Evolutionary conservation across 208 protist species (phyloP).

Genomic region (Herpetomonas tarakana): DNA sequence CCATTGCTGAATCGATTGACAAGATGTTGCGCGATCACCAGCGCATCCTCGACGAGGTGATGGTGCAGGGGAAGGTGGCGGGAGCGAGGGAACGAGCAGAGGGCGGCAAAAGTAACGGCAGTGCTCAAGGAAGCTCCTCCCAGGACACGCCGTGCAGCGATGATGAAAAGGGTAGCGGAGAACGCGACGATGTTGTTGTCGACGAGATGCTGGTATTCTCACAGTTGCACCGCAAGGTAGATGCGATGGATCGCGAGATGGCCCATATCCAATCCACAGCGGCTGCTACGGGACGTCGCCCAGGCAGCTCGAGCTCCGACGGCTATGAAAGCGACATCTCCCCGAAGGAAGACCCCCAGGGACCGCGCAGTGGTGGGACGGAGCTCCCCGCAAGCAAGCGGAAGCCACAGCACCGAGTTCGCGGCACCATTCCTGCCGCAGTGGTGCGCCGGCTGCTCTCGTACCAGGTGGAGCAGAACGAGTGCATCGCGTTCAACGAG

Average conservation of each 20-base stretch:
- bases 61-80: conserved; percentile 18
- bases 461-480: conserved; percentile 58
- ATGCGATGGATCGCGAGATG: conserved; percentile 45
- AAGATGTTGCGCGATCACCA: conserved; percentile 78
- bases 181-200: conserved; percentile 21
- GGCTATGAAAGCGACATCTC: not conserved
- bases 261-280: conserved; percentile 16
- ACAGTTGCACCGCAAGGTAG: conserved; percentile 44
- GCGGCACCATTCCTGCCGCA: conserved; percentile 54
- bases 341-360: not conserved
- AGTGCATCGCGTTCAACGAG: conserved; percentile 86
- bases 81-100: not conserved
- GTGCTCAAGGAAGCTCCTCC: conserved; percentile 1
- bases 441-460: conserved; percentile 66
- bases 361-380: not conserved
- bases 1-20: conserved; percentile 44
- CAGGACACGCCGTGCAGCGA: not conserved
- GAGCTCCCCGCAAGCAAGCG: not conserved
- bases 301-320: not conserved
- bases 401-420: conserved; percentile 1
- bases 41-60: conserved; percentile 47
- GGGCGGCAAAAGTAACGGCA: conserved; percentile 6
- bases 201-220: conserved; percentile 66
- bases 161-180: not conserved
- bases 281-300: not conserved